Evolutionary conservation across 805 yeast genomes (phyloP).

Genomic region (Metschnikowia bowlesiae): DNA sequence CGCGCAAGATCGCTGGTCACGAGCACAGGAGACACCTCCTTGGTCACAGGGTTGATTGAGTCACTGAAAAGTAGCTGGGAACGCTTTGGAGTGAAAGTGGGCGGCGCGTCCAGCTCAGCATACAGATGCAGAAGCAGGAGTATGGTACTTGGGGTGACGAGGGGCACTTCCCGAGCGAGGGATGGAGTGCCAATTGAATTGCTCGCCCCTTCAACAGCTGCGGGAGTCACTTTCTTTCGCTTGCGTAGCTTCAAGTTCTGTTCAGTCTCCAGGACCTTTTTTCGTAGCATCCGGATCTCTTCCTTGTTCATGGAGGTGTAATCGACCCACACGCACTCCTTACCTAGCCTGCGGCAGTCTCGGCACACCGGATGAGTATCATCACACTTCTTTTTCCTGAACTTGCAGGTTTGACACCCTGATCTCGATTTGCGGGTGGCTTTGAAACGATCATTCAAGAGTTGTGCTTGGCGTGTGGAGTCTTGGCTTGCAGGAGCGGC

Average conservation of each 20-base stretch:
- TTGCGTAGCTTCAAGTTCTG: conserved; percentile 39
- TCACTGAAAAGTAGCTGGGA: background rate
- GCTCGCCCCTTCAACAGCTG: background rate
- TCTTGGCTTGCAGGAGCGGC: background rate
- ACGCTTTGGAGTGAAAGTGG: background rate
- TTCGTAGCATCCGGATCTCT: conserved; percentile 32
- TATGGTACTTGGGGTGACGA: background rate
- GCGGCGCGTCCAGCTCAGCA: background rate
- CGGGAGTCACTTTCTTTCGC: conserved; percentile 15
- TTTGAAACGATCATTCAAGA: background rate
- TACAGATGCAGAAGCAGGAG: background rate
- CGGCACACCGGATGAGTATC: conserved; percentile 48
- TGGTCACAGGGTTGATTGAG: background rate
- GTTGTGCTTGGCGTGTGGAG: background rate
- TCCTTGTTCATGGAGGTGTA: conserved; percentile 37
- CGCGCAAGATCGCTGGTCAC: conserved; percentile 9
- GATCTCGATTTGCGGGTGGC: conserved; percentile 33
- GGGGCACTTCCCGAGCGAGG: background rate
- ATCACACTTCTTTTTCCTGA: conserved; percentile 57
- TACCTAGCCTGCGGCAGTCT: conserved; percentile 43
- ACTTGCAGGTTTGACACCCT: conserved; percentile 70
- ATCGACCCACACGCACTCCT: conserved; percentile 48
- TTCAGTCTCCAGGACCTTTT: conserved; percentile 37
- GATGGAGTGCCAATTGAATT: background rate
- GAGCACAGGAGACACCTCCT: background rate